Percentiles rank a stretch among this genome's conserved stretches.
These are phyloP conservation scores for Debaryomyces sp. DNA, from an alignment of 1,139 yeast species.

Conservation along the genomic window DNA sequence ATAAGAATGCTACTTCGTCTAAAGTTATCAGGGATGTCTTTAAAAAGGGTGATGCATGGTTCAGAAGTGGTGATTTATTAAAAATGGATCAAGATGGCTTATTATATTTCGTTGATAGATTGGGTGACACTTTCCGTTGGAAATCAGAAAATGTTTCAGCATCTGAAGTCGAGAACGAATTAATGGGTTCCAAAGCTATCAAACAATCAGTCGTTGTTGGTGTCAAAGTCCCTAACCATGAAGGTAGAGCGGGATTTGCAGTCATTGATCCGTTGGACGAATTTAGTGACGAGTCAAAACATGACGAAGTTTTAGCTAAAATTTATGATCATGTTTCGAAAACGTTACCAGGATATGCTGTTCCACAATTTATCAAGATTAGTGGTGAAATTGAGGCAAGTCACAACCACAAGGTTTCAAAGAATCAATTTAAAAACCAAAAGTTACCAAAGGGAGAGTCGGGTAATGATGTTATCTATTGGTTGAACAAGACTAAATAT, in stretches of 20 bases:
- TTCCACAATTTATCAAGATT: slow-evolving; percentile 81
- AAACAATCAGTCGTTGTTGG: slow-evolving; percentile 87
- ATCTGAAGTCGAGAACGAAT: slow-evolving; percentile 84
- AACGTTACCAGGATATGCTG: slow-evolving; percentile 81
- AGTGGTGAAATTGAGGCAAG: slow-evolving; percentile 63
- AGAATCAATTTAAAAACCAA: slow-evolving; percentile 76
- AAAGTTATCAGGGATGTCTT: slow-evolving; percentile 76
- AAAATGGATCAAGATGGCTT: slow-evolving; percentile 68
- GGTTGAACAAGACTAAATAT: slow-evolving; percentile 64
- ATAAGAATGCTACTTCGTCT: slow-evolving; percentile 74
- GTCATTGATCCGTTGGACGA: slow-evolving; percentile 60
- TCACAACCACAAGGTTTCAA: slow-evolving; percentile 87
- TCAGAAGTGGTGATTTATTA: slow-evolving; percentile 85
- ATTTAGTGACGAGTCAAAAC: slow-evolving; percentile 22
- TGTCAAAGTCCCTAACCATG: slow-evolving; percentile 81
- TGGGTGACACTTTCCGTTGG: slow-evolving; percentile 98
- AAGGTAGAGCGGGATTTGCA: slow-evolving; percentile 94
- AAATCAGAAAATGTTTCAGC: slow-evolving; percentile 95
- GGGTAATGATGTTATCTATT: slow-evolving; percentile 65
- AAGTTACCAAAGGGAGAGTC: slow-evolving; percentile 71
- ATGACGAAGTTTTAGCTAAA: slow-evolving; percentile 34
- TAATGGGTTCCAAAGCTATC: slow-evolving; percentile 56
- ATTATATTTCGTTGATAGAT: slow-evolving; percentile 84
- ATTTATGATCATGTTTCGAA: slow-evolving; percentile 37
- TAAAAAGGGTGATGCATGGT: slow-evolving; percentile 88